phyloP scores from a whole-genome alignment of 169 alveolate genomes.

The Eimeria brunetti region DNA sequence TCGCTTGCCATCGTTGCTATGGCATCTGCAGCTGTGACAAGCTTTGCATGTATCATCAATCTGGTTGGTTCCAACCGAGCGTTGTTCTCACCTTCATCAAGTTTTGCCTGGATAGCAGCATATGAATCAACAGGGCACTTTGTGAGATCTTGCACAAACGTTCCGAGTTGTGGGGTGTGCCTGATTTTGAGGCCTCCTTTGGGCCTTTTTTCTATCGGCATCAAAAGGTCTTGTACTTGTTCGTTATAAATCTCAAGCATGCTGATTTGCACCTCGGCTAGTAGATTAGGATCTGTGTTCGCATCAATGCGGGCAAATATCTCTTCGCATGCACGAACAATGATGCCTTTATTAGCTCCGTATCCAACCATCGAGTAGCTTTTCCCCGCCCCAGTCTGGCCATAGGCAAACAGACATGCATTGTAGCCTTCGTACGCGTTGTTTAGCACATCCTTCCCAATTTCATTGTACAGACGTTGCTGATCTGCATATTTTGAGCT shows the following conservation, averaged over 20 bases:
- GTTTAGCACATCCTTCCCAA: slow-evolving; percentile 92
- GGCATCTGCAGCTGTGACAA: neutral
- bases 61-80: neutral
- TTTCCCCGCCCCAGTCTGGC: slow-evolving; percentile 93
- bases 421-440: slow-evolving; percentile 97
- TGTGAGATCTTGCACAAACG: slow-evolving; percentile 81
- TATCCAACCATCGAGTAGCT: slow-evolving; percentile 97
- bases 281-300: slow-evolving; percentile 32
- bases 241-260: slow-evolving; percentile 96
- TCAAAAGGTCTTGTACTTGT: slow-evolving; percentile 93
- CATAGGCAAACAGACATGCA: slow-evolving; percentile 96
- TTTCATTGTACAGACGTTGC: slow-evolving; percentile 88
- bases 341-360: slow-evolving; percentile 96
- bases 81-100: slow-evolving; percentile 89
- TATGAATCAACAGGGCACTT: slow-evolving; percentile 89
- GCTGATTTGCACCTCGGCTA: slow-evolving; percentile 83
- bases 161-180: slow-evolving; percentile 88
- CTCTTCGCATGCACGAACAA: slow-evolving; percentile 95
- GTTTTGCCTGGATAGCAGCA: slow-evolving; percentile 88
- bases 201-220: slow-evolving; percentile 89
- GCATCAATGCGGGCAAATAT: slow-evolving; percentile 88
- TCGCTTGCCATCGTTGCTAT: slow-evolving; percentile 49
- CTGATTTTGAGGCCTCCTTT: slow-evolving; percentile 91
- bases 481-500: slow-evolving; percentile 90
- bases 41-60: neutral